These are phyloP conservation scores for Tieghemostelium lacteum DNA, from an alignment of 78 protist species.

Conservation along the genomic window DNA sequence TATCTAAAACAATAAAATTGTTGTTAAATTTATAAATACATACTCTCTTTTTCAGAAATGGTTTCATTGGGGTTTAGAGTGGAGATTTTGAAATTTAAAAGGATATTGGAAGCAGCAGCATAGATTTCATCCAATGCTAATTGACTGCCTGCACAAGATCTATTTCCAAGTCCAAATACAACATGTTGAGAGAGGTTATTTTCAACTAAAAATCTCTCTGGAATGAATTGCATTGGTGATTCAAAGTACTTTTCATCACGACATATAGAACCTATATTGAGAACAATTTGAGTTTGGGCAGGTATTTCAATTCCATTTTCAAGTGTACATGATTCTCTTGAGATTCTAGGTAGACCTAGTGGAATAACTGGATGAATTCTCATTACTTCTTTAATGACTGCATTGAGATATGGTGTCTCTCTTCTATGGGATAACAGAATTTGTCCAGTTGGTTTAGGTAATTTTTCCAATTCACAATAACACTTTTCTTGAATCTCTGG, in stretches of 20 bases:
- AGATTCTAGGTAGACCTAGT: no score
- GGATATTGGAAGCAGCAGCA: not conserved
- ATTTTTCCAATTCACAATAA: not conserved
- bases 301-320: no score
- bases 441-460: no score
- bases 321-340: constrained; percentile 4
- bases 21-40: no score
- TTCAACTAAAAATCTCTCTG: not conserved
- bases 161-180: constrained; percentile 21
- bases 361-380: constrained; percentile 13
- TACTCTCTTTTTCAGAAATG: no score
- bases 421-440: not conserved
- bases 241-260: not conserved
- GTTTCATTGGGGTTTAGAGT: no score
- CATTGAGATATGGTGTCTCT: constrained; percentile 37
- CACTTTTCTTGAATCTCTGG: constrained; percentile 38
- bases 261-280: not conserved
- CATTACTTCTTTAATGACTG: constrained; percentile 33
- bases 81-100: not conserved
- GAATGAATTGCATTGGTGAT: not conserved
- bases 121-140: constrained; percentile 5
- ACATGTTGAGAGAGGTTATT: no score
- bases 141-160: constrained; percentile 17
- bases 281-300: no score
- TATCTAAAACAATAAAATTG: no score